phyloP scores from a whole-genome alignment of 108 stramenopile species.

The Parmales sp. region DNA sequence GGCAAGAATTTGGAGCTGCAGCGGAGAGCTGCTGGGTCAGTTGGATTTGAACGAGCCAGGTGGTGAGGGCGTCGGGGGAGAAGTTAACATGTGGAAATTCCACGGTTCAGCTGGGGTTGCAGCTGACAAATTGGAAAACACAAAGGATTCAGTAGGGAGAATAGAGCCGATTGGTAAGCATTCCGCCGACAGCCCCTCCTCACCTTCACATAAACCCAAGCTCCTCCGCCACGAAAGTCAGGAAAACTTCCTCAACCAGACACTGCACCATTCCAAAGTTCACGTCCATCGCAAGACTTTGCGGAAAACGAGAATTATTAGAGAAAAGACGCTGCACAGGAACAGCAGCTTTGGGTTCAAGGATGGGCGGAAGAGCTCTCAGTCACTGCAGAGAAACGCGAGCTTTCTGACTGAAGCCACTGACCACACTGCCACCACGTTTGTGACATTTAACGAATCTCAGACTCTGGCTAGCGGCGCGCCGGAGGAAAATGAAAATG shows the following conservation, averaged over 20 bases:
- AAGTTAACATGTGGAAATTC: neutral
- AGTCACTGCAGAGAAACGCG: neutral
- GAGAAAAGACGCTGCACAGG: neutral
- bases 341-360: neutral
- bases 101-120: neutral
- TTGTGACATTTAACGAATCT: neutral
- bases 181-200: neutral
- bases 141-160: neutral
- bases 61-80: neutral
- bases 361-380: neutral
- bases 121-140: neutral
- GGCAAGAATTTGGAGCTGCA: neutral
- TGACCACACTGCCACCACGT: neutral
- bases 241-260: constrained; percentile 1
- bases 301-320: neutral
- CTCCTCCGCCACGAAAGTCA: neutral
- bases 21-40: neutral
- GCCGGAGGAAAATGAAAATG: neutral
- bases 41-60: neutral
- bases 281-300: neutral
- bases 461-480: neutral
- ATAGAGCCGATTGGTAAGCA: neutral
- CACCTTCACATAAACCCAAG: neutral
- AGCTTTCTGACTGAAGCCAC: neutral
- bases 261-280: neutral